Conservation (phyloP, 148 eudicot species). For the Camellia lanceoleosa region DNA sequence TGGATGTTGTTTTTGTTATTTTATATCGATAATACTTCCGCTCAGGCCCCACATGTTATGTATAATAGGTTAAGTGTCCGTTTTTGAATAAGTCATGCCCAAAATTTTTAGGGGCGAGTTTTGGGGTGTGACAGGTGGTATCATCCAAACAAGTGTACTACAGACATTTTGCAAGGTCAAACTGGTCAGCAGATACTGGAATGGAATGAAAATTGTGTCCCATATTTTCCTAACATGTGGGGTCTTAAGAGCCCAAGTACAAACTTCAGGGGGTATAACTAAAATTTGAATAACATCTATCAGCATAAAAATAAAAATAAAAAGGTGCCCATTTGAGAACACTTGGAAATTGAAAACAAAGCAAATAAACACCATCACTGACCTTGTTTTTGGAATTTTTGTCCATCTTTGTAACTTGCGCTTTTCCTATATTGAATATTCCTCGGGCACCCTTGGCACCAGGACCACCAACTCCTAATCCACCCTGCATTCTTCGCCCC, state of each 20-base stretch:
- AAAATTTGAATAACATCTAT: too few relatives aligned
- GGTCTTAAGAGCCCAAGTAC: background rate
- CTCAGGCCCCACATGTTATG: too few relatives aligned
- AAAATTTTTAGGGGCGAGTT: too few relatives aligned
- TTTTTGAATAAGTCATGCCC: too few relatives aligned
- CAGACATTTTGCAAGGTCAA: slow-evolving; percentile 8
- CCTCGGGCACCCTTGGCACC: slow-evolving; percentile 52
- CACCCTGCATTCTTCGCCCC: slow-evolving; percentile 43
- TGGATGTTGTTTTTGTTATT: too few relatives aligned
- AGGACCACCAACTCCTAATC: slow-evolving; percentile 39
- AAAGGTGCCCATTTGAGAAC: background rate
- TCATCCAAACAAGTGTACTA: background rate
- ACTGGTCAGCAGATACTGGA: background rate
- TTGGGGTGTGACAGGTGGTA: too few relatives aligned
- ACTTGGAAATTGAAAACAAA: background rate
- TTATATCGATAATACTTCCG: too few relatives aligned
- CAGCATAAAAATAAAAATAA: background rate
- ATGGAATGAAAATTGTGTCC: background rate
- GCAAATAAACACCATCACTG: slow-evolving; percentile 8
- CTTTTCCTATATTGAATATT: slow-evolving; percentile 49
- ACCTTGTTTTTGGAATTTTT: slow-evolving; percentile 58
- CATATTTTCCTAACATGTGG: background rate
- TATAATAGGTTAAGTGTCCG: too few relatives aligned
- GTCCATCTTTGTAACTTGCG: slow-evolving; percentile 43
- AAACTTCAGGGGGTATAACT: background rate